Base-by-base conservation (phyloP, 2,329 filamentous ascomycete genomes). In the Esteya vermicola region DNA sequence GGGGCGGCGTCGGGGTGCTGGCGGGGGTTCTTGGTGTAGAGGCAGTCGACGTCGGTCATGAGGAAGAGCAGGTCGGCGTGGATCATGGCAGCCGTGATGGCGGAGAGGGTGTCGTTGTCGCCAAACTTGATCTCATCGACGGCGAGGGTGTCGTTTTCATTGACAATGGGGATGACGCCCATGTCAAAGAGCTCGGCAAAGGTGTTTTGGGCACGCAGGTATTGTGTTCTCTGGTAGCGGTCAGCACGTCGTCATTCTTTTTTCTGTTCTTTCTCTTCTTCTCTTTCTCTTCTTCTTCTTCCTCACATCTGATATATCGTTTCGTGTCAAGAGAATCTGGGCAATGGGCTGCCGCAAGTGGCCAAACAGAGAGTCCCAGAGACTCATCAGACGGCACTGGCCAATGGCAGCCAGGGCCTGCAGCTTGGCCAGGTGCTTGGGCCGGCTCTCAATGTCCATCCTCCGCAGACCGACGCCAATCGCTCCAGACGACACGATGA, bases 61-160 rank as follows among this genome's bases (percentile, higher is more conserved):
- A 98, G 71, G 61, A 98, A 98, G 9, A 98, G 70, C 52, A 94
- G 85, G 54, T 98, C 88, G 38, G 91, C 91, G 53, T 94, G 85
- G 18, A 96, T 84, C 86, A 96, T 96, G 49, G 83, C 91, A 1
- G 91, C 85, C 0, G 91, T 94, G 51, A 98, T 95, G 42, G 91
- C 91, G 12, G 86, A 94, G 35, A 98, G 68, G 2, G 91, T 98
- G 59, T 98, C 91, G 52, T 98, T 98, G 67, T 98, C 91, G 49
- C 91, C 91, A 55, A 98, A 98, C 67, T 96, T 96, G 64, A 98
- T 98, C 70, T 98, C 91, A 33, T 89, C 84, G 48, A 98, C 91
- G 20, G 88, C 85, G 40, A 98, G 65, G 3, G 91, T 98, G 58
- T 98, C 91, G 59, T 98, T 98, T 62, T 98, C 91, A 54, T 98